Percentiles rank a stretch among this genome's conserved stretches.
Evolutionary conservation across 345 rosid genomes (phyloP).

Genomic region (Citrus hindsii): DNA sequence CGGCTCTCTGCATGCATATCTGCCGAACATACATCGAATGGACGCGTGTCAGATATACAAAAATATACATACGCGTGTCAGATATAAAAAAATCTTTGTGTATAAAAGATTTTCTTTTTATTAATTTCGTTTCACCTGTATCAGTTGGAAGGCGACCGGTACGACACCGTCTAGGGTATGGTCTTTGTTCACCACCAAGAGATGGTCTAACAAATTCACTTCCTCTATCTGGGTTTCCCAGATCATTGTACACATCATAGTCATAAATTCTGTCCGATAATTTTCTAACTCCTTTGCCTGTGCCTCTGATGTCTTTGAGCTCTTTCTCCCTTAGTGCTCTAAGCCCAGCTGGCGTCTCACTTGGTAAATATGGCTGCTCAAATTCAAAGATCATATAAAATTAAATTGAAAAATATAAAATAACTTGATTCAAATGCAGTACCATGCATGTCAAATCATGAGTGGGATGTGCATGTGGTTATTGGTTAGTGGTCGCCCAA

Average conservation of each 20-base stretch:
- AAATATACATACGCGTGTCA: neutral
- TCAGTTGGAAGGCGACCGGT: slow-evolving; percentile 69
- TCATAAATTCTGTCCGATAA: slow-evolving; percentile 82
- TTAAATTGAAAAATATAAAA: too few species aligned
- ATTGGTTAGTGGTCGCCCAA: neutral
- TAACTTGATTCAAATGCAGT: neutral
- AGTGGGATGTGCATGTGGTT: neutral
- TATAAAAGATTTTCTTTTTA: too few species aligned
- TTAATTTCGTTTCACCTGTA: slow-evolving; percentile 21
- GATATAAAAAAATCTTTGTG: too few species aligned
- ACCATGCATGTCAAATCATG: neutral
- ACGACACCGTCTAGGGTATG: slow-evolving; percentile 92
- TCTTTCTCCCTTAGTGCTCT: slow-evolving; percentile 66
- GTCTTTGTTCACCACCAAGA: slow-evolving; percentile 65
- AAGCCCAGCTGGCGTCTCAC: slow-evolving; percentile 77
- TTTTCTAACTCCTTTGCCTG: slow-evolving; percentile 67
- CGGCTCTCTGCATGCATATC: slow-evolving; percentile 75
- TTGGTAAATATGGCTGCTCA: slow-evolving; percentile 84
- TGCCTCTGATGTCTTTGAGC: slow-evolving; percentile 62
- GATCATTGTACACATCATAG: slow-evolving; percentile 79
- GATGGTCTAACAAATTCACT: slow-evolving; percentile 54
- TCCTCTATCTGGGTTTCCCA: slow-evolving; percentile 88
- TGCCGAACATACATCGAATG: slow-evolving; percentile 10
- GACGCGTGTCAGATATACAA: neutral
- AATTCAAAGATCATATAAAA: neutral